phyloP scores from a whole-genome alignment of 345 rosid genomes.

The Citrus sinensis region DVS_A1.0 CM039165.1:1149501-1150000 shows the following conservation, averaged over 20 bases:
- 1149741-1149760: background rate
- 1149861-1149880: no score
- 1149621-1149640: conserved; percentile 20
- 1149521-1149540: conserved; percentile 17
- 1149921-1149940: no score
- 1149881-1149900: no score
- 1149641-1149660: conserved; percentile 11
- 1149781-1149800: background rate
- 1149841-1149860: no score
- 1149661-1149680: background rate
- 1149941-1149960: no score
- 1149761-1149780: background rate
- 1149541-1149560: background rate
- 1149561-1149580: conserved; percentile 24
- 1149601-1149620: conserved; percentile 18
- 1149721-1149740: background rate
- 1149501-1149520: conserved; percentile 33
- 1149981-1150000: no score
- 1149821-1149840: no score
- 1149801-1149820: background rate
- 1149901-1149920: no score
- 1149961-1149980: no score
- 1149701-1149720: background rate
- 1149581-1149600: conserved; percentile 25
- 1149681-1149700: background rate